These are phyloP conservation scores for Triticum monococcum DNA, from an alignment of 176 grass and related monocot species.

Conservation along the genomic window DNA sequence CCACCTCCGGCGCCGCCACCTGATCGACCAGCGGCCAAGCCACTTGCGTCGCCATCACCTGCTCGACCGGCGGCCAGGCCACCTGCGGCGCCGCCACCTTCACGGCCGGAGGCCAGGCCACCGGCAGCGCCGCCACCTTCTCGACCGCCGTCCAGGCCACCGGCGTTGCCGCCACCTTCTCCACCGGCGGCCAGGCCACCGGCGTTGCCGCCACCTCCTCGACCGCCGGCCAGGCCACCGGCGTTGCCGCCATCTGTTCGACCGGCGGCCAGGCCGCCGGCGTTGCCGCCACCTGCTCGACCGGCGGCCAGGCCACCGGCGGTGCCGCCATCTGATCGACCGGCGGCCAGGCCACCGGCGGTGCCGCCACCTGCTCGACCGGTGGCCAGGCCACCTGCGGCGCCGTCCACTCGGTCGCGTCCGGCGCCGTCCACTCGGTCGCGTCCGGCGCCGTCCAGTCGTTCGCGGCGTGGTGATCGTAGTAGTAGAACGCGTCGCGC, in stretches of 20 bases:
- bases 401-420: not conserved
- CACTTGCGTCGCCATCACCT: not conserved
- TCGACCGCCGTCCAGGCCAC: not conserved
- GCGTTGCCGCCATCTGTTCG: not conserved
- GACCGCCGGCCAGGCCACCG: not conserved
- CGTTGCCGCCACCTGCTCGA: not conserved
- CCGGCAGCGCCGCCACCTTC: too few species aligned
- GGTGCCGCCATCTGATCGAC: not conserved
- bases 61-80: not conserved
- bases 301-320: too few species aligned
- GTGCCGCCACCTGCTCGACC: not conserved
- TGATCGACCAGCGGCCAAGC: not conserved
- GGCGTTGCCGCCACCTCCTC: not conserved
- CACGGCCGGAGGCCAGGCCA: not conserved
- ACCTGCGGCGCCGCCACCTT: not conserved
- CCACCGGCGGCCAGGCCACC: not conserved
- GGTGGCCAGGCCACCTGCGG: not conserved
- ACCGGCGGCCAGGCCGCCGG: not conserved
- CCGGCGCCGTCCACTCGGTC: not conserved
- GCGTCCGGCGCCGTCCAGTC: not conserved
- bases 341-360: not conserved
- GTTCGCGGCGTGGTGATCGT: not conserved
- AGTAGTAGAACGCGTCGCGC: conserved; percentile 34
- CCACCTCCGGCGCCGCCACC: not conserved
- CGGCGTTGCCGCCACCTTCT: not conserved